A percentile compares a stretch with the other conserved stretches of the same genome.
phyloP scores from a whole-genome alignment of 176 grass and related monocot genomes.

The Oryza meyeriana region DNA sequence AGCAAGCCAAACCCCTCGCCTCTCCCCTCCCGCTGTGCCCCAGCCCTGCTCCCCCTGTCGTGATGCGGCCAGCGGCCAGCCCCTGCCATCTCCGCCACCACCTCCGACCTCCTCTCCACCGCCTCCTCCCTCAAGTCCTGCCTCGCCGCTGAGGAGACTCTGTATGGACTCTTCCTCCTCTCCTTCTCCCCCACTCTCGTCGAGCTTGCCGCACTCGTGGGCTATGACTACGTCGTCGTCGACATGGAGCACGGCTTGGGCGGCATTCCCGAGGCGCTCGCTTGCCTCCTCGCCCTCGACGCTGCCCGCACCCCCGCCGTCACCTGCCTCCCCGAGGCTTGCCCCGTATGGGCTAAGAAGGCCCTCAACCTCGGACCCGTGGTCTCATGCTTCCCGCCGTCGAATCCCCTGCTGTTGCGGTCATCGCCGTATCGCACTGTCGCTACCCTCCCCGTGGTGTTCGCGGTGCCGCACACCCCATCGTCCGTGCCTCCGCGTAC shows the following conservation, averaged over 20 bases:
- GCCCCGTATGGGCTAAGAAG: slow-evolving; percentile 87
- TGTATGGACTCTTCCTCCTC: slow-evolving; percentile 88
- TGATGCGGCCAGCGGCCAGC: no score
- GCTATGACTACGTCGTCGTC: slow-evolving; percentile 84
- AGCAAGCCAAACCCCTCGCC: slow-evolving; percentile 8
- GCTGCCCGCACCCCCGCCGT: slow-evolving; percentile 61
- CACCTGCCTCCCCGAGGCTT: slow-evolving; percentile 64
- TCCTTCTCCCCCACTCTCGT: slow-evolving; percentile 77
- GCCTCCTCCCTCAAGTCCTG: no score
- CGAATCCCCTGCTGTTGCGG: slow-evolving; percentile 48
- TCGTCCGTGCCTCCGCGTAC: slow-evolving; percentile 78
- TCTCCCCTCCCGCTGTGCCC: not conserved
- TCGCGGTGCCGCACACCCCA: slow-evolving; percentile 79
- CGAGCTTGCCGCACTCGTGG: slow-evolving; percentile 71
- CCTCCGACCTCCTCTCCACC: no score
- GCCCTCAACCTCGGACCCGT: slow-evolving; percentile 83
- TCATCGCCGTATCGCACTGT: slow-evolving; percentile 47
- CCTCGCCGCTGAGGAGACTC: slow-evolving; percentile 61
- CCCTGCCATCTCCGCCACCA: no score
- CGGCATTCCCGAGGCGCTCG: slow-evolving; percentile 70
- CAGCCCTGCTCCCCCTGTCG: no score
- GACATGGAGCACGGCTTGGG: slow-evolving; percentile 93
- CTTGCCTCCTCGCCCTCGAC: slow-evolving; percentile 82
- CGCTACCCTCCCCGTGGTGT: slow-evolving; percentile 79
- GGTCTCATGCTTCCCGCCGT: slow-evolving; percentile 76